phyloP scores from a whole-genome alignment of 2,329 filamentous ascomycete genomes.

The Coniochaeta sp. region DNA sequence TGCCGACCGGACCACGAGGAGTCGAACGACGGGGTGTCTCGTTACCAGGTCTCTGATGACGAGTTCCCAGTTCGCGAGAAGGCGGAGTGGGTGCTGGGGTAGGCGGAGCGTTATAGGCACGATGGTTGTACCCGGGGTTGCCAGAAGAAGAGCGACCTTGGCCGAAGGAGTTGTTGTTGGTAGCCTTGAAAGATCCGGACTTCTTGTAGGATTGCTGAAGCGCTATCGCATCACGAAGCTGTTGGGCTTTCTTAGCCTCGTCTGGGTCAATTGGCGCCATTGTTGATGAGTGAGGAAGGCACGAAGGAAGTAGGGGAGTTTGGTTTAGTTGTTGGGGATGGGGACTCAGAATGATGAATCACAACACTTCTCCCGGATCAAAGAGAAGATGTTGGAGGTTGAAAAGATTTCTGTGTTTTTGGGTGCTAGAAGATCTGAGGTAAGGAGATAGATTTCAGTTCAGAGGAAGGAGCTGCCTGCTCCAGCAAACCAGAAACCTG shows the following conservation, averaged over 20 bases:
- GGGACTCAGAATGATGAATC: neutral
- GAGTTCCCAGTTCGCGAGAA: no score
- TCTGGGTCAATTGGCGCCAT: neutral
- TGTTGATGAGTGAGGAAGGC: neutral
- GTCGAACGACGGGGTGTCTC: neutral
- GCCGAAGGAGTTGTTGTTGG: neutral
- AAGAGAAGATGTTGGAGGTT: neutral
- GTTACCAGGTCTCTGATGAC: no score
- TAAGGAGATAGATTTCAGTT: no score
- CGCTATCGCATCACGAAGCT: neutral
- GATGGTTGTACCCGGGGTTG: neutral
- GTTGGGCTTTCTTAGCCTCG: neutral
- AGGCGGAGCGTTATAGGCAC: no score
- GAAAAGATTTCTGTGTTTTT: no score
- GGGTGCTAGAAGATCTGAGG: no score
- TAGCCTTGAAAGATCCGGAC: neutral
- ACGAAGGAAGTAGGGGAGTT: neutral
- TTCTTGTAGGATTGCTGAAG: neutral
- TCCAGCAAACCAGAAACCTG: no score
- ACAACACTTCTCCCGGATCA: neutral
- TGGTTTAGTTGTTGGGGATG: neutral
- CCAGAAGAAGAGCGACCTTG: neutral
- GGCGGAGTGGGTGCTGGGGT: no score
- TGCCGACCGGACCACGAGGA: neutral
- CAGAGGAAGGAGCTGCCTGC: neutral